A percentile compares a stretch with the other conserved stretches of the same genome.
These are phyloP conservation scores for Fomitopsis betulina DNA, from an alignment of 1,284 basidiomycete genomes.

Conservation along the genomic window DNA sequence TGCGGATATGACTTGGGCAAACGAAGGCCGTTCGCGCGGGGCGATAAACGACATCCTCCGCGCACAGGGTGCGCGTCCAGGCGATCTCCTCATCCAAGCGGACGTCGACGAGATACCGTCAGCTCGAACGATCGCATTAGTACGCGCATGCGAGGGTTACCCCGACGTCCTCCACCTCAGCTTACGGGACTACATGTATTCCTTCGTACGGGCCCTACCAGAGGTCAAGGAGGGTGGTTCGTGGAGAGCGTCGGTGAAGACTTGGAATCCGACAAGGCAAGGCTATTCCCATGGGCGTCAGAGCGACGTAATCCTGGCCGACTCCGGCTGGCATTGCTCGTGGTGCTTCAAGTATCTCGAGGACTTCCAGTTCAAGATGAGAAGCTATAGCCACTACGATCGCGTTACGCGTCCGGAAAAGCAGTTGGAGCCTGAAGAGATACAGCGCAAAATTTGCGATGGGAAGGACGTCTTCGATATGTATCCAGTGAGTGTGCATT, in stretches of 20 bases:
- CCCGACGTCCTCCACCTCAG: constrained; percentile 57
- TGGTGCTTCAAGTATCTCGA: constrained; percentile 61
- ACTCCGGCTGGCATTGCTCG: constrained; percentile 59
- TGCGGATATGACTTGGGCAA: constrained; percentile 33
- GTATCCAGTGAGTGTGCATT: constrained; percentile 35
- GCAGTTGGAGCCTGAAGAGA: constrained; percentile 19
- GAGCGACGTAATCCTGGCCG: constrained; percentile 49
- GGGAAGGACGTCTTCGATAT: constrained; percentile 65
- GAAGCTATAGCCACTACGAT: constrained; percentile 59
- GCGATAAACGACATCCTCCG: constrained; percentile 43
- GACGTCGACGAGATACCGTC: constrained; percentile 71
- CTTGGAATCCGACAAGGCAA: constrained; percentile 38
- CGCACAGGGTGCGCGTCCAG: constrained; percentile 27
- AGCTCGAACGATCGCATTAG: constrained; percentile 47
- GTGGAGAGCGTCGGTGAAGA: constrained; percentile 52
- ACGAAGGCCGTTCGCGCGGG: constrained; percentile 31
- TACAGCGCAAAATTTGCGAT: constrained; percentile 56
- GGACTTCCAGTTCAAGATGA: constrained; percentile 62
- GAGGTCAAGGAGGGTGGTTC: constrained; percentile 41
- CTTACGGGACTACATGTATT: constrained; percentile 66
- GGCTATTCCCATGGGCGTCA: constrained; percentile 55
- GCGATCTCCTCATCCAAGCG: constrained; percentile 54
- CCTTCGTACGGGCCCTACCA: constrained; percentile 14
- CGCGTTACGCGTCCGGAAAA: constrained; percentile 49
- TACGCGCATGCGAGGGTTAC: constrained; percentile 52